phyloP scores from a whole-genome alignment of 352 stramenopile species.

The Phytophthora rubi region DNA sequence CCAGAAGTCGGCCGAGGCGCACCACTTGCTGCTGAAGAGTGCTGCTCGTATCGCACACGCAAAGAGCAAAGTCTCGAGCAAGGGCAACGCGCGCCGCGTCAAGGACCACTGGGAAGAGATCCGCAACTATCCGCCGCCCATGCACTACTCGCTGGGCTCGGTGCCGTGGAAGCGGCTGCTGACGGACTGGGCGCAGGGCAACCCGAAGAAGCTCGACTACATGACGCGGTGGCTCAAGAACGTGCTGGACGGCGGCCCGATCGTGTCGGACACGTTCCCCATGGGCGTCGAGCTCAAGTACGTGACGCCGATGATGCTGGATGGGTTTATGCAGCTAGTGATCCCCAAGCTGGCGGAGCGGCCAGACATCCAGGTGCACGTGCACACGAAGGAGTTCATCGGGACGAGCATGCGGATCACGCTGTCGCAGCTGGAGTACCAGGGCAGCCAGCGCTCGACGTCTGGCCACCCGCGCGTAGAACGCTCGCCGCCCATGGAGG shows the following conservation, averaged over 20 bases:
- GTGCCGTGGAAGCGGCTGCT: conserved; percentile 88
- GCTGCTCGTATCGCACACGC: conserved; percentile 65
- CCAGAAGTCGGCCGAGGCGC: conserved; percentile 63
- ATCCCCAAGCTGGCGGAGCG: conserved; percentile 88
- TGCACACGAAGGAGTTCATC: conserved; percentile 92
- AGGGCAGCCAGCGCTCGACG: conserved; percentile 11
- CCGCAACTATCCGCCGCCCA: conserved; percentile 78
- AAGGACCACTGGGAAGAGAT: conserved; percentile 92
- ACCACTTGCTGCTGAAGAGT: conserved; percentile 79
- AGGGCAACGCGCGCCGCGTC: conserved; percentile 80
- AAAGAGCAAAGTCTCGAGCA: conserved; percentile 73
- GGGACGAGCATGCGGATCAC: conserved; percentile 91
- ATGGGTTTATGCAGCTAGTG: conserved; percentile 90
- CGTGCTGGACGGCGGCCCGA: conserved; percentile 81
- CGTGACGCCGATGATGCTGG: conserved; percentile 91
- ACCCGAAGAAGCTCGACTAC: conserved; percentile 92
- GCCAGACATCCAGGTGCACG: conserved; percentile 85
- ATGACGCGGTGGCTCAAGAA: conserved; percentile 92
- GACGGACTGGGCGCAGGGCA: conserved; percentile 88
- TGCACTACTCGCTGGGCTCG: conserved; percentile 86
- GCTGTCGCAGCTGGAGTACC: conserved; percentile 64
- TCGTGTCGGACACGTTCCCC: conserved; percentile 87
- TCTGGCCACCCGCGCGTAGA: conserved; percentile 33
- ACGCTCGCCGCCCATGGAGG: conserved; percentile 50
- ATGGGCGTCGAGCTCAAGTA: conserved; percentile 91